Conservation (phyloP, 805 yeast species). For the Zygoascus flipseniorum region DNA sequence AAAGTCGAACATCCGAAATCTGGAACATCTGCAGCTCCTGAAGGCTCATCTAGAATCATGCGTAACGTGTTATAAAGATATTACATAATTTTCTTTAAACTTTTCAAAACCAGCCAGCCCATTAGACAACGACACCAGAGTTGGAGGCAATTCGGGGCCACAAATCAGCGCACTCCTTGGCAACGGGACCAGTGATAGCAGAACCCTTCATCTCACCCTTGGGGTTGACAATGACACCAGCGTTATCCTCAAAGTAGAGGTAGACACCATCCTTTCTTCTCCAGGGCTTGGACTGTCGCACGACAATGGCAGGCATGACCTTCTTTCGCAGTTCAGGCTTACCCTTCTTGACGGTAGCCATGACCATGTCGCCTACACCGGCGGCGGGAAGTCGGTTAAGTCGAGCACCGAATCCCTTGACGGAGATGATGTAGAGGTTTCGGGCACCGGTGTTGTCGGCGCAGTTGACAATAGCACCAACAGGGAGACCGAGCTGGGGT, state of each 20-base stretch:
- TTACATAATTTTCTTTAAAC: conserved; percentile 1
- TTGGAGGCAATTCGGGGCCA: conserved; percentile 99
- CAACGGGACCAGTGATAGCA: conserved; percentile 99
- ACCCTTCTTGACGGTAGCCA: conserved; percentile 99
- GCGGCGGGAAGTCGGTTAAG: conserved; percentile 99
- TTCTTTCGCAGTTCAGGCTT: conserved; percentile 99
- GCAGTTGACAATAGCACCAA: conserved; percentile 99
- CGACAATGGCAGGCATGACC: conserved; percentile 99
- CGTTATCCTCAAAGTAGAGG: conserved; percentile 99
- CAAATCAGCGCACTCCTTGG: conserved; percentile 99
- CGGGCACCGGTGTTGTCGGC: conserved; percentile 99
- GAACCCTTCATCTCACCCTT: conserved; percentile 99
- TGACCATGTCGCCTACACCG: conserved; percentile 85
- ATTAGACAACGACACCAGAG: conserved; percentile 99
- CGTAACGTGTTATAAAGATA: conserved; percentile 3
- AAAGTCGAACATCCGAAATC: too few relatives aligned
- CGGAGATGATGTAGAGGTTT: conserved; percentile 97
- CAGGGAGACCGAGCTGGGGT: conserved; percentile 91
- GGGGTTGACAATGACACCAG: conserved; percentile 99
- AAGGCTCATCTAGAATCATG: not conserved
- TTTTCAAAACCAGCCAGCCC: not conserved
- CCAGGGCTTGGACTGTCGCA: conserved; percentile 99
- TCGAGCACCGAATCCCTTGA: conserved; percentile 99
- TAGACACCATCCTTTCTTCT: conserved; percentile 99
- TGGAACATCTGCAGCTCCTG: not conserved